Percentiles rank a stretch among this genome's conserved stretches.
These are phyloP conservation scores for Paecilomyces dactylethromorphus DNA, from an alignment of 2,329 filamentous ascomycete species.

Conservation along the genomic window DNA sequence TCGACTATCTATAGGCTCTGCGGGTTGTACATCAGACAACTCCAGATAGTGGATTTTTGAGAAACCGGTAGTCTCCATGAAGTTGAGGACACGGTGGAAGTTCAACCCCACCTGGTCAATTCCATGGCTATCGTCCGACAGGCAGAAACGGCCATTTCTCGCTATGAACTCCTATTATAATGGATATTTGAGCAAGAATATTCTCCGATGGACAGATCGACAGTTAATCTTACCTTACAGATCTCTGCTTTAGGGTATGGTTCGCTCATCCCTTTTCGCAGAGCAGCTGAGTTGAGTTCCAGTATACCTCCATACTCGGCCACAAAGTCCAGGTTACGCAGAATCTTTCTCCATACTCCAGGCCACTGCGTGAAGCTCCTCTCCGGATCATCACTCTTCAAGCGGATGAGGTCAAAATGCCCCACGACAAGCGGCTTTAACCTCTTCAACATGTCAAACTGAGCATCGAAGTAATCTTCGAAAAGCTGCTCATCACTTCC, in stretches of 20 bases:
- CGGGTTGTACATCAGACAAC: conserved; percentile 10
- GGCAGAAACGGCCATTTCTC: conserved; percentile 73
- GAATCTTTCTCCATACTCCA: conserved; percentile 65
- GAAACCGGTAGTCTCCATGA: conserved; percentile 50
- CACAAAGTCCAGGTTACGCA: conserved; percentile 67
- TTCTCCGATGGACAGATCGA: conserved; percentile 1
- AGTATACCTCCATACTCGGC: conserved; percentile 71
- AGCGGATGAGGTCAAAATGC: conserved; percentile 85
- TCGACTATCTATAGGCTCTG: conserved; percentile 20
- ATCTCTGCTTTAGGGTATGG: conserved; percentile 79
- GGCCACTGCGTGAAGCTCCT: conserved; percentile 52
- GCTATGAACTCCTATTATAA: conserved; percentile 58
- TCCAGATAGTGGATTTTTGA: conserved; percentile 31
- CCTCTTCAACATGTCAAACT: conserved; percentile 69
- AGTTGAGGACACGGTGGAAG: conserved; percentile 64
- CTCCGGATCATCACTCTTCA: conserved; percentile 66
- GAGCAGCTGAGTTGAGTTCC: conserved; percentile 80
- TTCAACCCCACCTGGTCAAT: conserved; percentile 82
- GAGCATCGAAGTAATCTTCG: conserved; percentile 80
- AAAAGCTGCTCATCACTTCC: conserved; percentile 68
- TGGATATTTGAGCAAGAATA: conserved; percentile 11
- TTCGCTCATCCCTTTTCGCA: conserved; percentile 85
- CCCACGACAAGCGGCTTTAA: conserved; percentile 74
- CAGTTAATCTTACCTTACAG: conserved; percentile 55
- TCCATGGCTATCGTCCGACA: conserved; percentile 93